A percentile compares a stretch with the other conserved stretches of the same genome.
These are phyloP conservation scores for Castanea sativa DNA, from an alignment of 306 rosid genomes.

Conservation along the genomic window DNA sequence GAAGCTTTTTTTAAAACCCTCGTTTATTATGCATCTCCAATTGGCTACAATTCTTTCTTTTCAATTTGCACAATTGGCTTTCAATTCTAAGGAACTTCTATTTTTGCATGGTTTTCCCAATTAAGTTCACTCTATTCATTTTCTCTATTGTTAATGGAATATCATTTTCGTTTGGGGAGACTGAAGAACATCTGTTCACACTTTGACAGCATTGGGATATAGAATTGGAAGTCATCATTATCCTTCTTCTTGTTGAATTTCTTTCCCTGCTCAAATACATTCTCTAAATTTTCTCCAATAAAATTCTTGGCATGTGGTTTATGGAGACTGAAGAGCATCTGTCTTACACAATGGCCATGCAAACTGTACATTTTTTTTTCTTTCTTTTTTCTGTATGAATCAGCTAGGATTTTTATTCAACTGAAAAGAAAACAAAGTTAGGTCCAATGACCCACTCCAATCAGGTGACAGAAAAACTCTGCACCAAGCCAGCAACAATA, in stretches of 20 bases:
- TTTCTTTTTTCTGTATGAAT: no score
- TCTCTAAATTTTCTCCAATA: background rate
- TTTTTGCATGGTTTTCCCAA: background rate
- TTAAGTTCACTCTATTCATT: background rate
- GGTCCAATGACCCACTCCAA: no score
- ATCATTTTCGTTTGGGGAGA: background rate
- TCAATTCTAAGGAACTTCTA: background rate
- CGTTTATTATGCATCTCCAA: background rate
- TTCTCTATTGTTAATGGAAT: background rate
- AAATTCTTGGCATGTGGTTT: background rate
- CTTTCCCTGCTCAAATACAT: background rate
- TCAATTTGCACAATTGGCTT: background rate
- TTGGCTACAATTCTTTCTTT: background rate
- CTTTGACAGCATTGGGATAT: background rate
- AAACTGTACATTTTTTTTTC: background rate
- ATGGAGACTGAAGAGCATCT: constrained; percentile 14
- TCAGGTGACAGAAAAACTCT: no score
- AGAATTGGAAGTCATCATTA: background rate
- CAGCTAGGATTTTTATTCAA: no score
- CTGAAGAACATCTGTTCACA: background rate
- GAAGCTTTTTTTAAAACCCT: background rate
- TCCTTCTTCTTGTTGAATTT: background rate
- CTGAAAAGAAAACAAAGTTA: no score
- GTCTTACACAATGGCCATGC: background rate
- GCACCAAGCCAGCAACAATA: no score